Conservation (phyloP, 2,329 filamentous ascomycete genomes). For the Claviceps sp. region DNA sequence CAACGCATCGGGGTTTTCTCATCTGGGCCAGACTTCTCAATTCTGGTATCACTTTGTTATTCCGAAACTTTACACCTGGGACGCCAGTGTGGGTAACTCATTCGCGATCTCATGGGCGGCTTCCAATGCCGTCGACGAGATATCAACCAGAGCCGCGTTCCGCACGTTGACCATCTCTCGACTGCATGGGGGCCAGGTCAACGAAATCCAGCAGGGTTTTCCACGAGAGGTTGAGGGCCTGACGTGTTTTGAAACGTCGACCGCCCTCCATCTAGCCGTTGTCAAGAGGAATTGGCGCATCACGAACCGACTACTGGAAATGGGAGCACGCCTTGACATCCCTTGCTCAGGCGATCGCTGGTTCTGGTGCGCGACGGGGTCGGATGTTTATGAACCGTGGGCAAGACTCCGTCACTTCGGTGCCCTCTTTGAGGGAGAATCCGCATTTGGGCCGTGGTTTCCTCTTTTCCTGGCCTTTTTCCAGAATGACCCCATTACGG, state of each 20-base stretch:
- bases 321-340: neutral
- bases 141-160: neutral
- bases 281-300: neutral
- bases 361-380: neutral
- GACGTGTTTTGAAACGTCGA: neutral
- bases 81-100: slow-evolving; percentile 1
- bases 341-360: neutral
- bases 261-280: slow-evolving; percentile 1
- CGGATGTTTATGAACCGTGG: neutral
- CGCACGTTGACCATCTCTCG: neutral
- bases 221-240: neutral
- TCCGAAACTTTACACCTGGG: neutral
- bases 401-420: neutral
- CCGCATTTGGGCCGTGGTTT: neutral
- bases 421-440: neutral
- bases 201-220: neutral
- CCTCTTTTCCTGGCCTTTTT: slow-evolving; percentile 1
- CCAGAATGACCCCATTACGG: neutral
- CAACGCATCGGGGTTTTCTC: neutral
- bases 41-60: neutral
- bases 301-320: neutral
- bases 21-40: neutral
- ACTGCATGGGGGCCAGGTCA: neutral
- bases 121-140: neutral
- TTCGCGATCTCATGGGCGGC: slow-evolving; percentile 3